Base-by-base conservation (phyloP, 352 stramenopile genomes). In the Poterioochromonas sp. region DNA sequence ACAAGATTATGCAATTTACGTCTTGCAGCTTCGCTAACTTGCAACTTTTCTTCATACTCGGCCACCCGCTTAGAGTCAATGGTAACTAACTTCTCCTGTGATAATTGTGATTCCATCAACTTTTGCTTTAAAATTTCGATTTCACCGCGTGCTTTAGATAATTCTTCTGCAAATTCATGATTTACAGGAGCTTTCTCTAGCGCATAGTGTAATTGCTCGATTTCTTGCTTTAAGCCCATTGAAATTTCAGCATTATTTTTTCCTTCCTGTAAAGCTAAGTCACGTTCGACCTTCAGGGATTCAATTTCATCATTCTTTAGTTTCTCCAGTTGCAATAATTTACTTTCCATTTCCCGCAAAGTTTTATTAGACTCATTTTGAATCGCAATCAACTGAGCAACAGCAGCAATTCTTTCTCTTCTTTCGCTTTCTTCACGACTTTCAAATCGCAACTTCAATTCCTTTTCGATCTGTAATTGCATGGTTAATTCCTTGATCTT, bases 1-100 rank as follows among this genome's bases (percentile, higher is more conserved):
- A 99, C 97, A n/a, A 90, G 91, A 86, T 99, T 99, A 87, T 99
- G 96, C 81, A 99, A 88, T 73, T 97, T 91, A 26, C 95, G 87
- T 2, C 95, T 89, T 37, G 94, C 40, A 43, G 86, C 76, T 68
- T 94, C 89, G n/a, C 83, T 83, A 49, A 85, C 87, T 15, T 86
- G 79, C n/a, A 94, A 49, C 64, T 88, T 78, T 32, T 82, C 79
- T 83, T 93, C 85, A 0, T 92, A 82, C 26, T 91, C 85, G 12
- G 73, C 69, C 54, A 93, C 88, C 15, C 83, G 76, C 76, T 90
- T 84, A 15, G 82, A 79, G 53, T 87, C 82, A 79, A 89, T 86
- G n/a, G 68, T 32, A 0, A 40, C 37, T 12, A 68, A 51, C 15
- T 34, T 62, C 15, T 76, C 51, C 76, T 65, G 68, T 3, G 83